A percentile compares a stretch with the other conserved stretches of the same genome.
Conservation (phyloP, 371 early-diverging fungal species). For the Mucor racemosus region DNA sequence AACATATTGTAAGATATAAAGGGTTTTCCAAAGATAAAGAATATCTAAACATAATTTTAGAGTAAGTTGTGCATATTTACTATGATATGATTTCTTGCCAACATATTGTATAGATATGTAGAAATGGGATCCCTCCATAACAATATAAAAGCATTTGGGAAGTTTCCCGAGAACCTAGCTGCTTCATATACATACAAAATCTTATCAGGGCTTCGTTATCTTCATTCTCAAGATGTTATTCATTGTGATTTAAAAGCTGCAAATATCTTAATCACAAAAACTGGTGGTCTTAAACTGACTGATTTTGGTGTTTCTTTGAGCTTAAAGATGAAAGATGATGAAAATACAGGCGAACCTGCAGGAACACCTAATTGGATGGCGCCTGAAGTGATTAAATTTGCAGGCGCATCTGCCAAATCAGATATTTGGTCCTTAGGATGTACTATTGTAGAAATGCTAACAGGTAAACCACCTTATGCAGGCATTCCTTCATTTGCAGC, state of each 20-base stretch:
- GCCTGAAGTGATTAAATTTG: constrained; percentile 92
- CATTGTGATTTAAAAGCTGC: constrained; percentile 98
- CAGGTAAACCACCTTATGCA: constrained; percentile 87
- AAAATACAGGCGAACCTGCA: constrained; percentile 70
- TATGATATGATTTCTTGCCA: not conserved
- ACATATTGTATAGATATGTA: constrained; percentile 54
- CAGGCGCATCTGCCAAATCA: constrained; percentile 79
- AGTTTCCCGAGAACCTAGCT: constrained; percentile 91
- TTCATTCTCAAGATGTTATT: constrained; percentile 87
- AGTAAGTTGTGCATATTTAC: constrained; percentile 53
- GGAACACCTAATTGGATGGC: constrained; percentile 99
- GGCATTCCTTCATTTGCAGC: constrained; percentile 83
- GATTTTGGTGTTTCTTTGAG: constrained; percentile 96
- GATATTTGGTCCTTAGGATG: constrained; percentile 96
- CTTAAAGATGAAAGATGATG: constrained; percentile 69
- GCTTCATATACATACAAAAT: constrained; percentile 90
- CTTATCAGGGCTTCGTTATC: constrained; percentile 85
- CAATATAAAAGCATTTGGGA: constrained; percentile 85
- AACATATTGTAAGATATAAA: constrained; percentile 87
- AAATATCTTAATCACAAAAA: constrained; percentile 93
- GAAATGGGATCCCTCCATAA: constrained; percentile 93
- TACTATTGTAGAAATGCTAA: constrained; percentile 86
- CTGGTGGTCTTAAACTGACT: constrained; percentile 90
- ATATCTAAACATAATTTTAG: constrained; percentile 86
- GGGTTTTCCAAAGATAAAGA: constrained; percentile 81